Conservation (phyloP, 106 monocot genomes). For the Iris macrosiphon region DNA sequence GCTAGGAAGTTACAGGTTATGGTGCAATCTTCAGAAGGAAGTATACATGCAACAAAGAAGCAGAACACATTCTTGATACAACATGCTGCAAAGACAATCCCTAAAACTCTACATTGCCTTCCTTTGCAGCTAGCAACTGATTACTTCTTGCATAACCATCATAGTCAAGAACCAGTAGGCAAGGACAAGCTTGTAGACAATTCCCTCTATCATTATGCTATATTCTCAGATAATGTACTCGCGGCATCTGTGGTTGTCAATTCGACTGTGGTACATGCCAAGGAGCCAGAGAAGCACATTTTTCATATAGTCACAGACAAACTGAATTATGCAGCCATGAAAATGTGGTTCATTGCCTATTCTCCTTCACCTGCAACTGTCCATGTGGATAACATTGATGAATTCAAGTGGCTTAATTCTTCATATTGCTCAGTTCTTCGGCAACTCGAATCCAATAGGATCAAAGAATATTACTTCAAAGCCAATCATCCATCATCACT, state of each 20-base stretch:
- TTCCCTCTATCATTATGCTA: constrained; percentile 69
- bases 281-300: constrained; percentile 61
- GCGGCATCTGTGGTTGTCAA: constrained; percentile 68
- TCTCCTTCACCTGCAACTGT: constrained; percentile 46
- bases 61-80: constrained; percentile 56
- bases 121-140: constrained; percentile 51
- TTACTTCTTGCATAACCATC: constrained; percentile 30
- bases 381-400: constrained; percentile 69
- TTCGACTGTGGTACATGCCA: constrained; percentile 44
- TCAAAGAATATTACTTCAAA: constrained; percentile 77
- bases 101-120: constrained; percentile 54
- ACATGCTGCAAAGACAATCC: constrained; percentile 56
- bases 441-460: constrained; percentile 56
- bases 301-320: constrained; percentile 74
- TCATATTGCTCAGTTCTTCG: constrained; percentile 75
- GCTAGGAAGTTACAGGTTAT: constrained; percentile 37
- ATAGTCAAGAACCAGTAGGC: constrained; percentile 13
- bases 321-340: constrained; percentile 70
- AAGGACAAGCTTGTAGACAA: constrained; percentile 40
- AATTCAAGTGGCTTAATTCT: constrained; percentile 79
- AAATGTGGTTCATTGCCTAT: constrained; percentile 60
- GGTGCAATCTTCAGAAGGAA: constrained; percentile 44
- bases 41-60: constrained; percentile 33
- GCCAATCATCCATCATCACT: constrained; percentile 60
- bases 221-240: constrained; percentile 80